phyloP scores from a whole-genome alignment of 2,329 filamentous ascomycete species.

The Dothideomycetidae sp. region DNA sequence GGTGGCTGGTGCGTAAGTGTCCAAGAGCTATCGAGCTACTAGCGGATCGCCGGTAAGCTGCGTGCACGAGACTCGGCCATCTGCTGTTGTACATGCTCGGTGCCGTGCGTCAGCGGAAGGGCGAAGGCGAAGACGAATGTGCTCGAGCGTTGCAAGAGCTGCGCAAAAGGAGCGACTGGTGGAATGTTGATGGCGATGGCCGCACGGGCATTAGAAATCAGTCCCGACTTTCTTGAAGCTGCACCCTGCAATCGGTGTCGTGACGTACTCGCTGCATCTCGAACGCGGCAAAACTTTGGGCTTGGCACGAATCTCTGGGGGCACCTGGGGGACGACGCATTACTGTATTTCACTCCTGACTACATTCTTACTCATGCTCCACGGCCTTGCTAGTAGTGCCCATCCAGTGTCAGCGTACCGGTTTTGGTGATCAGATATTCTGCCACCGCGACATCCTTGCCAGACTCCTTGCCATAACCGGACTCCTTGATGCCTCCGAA shows the following conservation, averaged over 20 bases:
- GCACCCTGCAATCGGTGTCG: background rate
- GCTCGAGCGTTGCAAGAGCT: too few relatives aligned
- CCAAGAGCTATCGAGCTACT: constrained; percentile 15
- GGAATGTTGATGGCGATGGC: too few relatives aligned
- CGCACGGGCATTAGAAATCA: background rate
- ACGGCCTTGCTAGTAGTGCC: constrained; percentile 34
- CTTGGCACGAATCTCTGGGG: background rate
- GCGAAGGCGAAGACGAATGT: too few relatives aligned
- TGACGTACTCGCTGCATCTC: background rate
- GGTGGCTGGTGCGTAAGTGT: constrained; percentile 14
- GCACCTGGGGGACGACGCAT: too few relatives aligned
- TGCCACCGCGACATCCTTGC: constrained; percentile 49
- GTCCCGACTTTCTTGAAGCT: background rate
- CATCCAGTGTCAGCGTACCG: constrained; percentile 47
- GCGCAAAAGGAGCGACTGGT: too few relatives aligned
- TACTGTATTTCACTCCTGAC: too few relatives aligned
- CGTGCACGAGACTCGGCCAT: constrained; percentile 42
- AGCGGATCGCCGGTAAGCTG: constrained; percentile 19
- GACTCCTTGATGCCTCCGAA: constrained; percentile 56
- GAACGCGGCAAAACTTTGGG: background rate
- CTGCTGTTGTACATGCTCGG: constrained; percentile 33
- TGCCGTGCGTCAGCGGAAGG: too few relatives aligned
- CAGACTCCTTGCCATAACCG: constrained; percentile 53
- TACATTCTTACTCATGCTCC: too few relatives aligned
- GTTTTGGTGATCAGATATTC: constrained; percentile 48